Percentiles rank a stretch among this genome's conserved stretches.
Evolutionary conservation across 1,139 yeast genomes (phyloP).

Genomic region (Pichia sp.): DNA sequence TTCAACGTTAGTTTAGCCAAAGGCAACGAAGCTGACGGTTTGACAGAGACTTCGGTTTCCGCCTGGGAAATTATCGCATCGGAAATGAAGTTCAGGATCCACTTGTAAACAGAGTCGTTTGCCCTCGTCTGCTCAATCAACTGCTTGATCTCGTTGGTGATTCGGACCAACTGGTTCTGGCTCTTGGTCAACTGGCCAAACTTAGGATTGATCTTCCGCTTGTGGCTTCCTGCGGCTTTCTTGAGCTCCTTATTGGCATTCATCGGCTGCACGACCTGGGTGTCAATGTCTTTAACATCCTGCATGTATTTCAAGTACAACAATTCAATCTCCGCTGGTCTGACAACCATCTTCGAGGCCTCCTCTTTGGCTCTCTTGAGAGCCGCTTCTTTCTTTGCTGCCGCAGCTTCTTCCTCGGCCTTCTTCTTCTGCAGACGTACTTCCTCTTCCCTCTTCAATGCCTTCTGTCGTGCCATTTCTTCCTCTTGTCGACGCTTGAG

Average conservation of each 20-base stretch:
- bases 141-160: slow-evolving; percentile 48
- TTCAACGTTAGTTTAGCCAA: slow-evolving; percentile 62
- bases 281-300: slow-evolving; percentile 57
- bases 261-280: slow-evolving; percentile 50
- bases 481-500: slow-evolving; percentile 21
- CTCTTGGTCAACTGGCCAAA: slow-evolving; percentile 89
- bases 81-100: slow-evolving; percentile 78
- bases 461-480: slow-evolving; percentile 23
- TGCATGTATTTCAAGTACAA: slow-evolving; percentile 50
- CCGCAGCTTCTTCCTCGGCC: slow-evolving; percentile 22
- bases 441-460: slow-evolving; percentile 22
- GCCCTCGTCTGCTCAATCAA: slow-evolving; percentile 45
- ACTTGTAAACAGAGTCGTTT: slow-evolving; percentile 53
- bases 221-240: slow-evolving; percentile 41
- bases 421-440: slow-evolving; percentile 25
- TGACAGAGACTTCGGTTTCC: slow-evolving; percentile 83
- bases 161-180: slow-evolving; percentile 48
- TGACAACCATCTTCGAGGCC: slow-evolving; percentile 32
- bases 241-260: slow-evolving; percentile 43
- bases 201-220: slow-evolving; percentile 78
- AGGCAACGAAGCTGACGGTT: slow-evolving; percentile 75
- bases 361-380: slow-evolving; percentile 20
- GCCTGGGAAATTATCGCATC: slow-evolving; percentile 88
- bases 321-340: slow-evolving; percentile 39
- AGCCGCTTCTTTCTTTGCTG: slow-evolving; percentile 25